Conservation (phyloP, 1,139 yeast genomes). For the Magnusiomyces paraingens region DNA sequence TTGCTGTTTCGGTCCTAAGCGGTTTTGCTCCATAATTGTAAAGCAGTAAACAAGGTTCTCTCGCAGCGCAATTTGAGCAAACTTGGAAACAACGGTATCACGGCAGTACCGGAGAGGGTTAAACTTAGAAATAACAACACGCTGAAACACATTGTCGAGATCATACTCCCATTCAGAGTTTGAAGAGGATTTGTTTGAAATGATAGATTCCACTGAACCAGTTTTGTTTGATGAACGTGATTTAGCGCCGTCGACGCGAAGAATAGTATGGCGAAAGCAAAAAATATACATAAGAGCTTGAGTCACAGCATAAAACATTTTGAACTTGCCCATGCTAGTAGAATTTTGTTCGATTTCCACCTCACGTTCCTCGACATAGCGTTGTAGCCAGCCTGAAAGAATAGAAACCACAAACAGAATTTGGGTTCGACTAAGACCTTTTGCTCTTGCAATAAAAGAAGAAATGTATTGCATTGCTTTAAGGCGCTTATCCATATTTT, state of each 20-base stretch:
- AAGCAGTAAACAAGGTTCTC: slow-evolving; percentile 90
- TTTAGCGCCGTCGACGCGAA: slow-evolving; percentile 34
- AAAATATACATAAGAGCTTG: slow-evolving; percentile 88
- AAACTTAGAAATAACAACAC: slow-evolving; percentile 79
- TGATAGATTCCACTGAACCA: background rate
- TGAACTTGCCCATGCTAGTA: slow-evolving; percentile 49
- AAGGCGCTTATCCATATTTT: slow-evolving; percentile 65
- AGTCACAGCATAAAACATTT: slow-evolving; percentile 84
- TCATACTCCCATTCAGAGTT: slow-evolving; percentile 66
- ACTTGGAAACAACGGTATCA: slow-evolving; percentile 86
- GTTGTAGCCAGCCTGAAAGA: slow-evolving; percentile 74
- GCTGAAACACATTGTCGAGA: slow-evolving; percentile 78
- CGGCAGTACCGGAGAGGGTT: slow-evolving; percentile 92
- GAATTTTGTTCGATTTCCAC: slow-evolving; percentile 48
- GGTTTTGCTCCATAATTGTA: slow-evolving; percentile 86
- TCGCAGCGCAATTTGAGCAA: slow-evolving; percentile 87
- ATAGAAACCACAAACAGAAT: slow-evolving; percentile 73
- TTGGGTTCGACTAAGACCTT: slow-evolving; percentile 61
- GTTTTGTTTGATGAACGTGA: background rate
- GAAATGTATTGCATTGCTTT: slow-evolving; percentile 90
- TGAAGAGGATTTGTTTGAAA: slow-evolving; percentile 13
- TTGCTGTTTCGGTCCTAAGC: slow-evolving; percentile 44
- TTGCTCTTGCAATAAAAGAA: slow-evolving; percentile 86
- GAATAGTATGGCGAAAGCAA: slow-evolving; percentile 70
- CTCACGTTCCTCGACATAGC: slow-evolving; percentile 78